phyloP scores from a whole-genome alignment of 352 stramenopile species.

The Lagenidium giganteum region DNA sequence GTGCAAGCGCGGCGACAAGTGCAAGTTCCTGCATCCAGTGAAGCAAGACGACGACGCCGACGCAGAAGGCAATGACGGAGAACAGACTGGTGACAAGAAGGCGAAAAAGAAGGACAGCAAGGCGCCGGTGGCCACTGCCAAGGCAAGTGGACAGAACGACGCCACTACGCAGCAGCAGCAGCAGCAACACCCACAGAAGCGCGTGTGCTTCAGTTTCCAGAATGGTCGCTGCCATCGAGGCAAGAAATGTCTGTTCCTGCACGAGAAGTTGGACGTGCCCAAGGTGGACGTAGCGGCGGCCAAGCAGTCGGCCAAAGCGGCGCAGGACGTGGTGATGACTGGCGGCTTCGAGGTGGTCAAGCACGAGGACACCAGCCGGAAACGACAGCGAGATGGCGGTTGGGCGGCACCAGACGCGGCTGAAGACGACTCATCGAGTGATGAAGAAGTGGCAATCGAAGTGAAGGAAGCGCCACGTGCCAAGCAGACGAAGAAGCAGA shows the following conservation, averaged over 20 bases:
- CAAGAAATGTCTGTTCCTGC: conserved; percentile 58
- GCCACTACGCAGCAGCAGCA: no score
- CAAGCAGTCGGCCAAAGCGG: conserved; percentile 9
- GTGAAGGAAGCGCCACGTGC: neutral
- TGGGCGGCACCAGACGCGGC: neutral
- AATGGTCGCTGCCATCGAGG: conserved; percentile 72
- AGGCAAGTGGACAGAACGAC: no score
- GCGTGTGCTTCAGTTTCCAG: conserved; percentile 71
- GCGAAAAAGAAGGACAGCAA: neutral
- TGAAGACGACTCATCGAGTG: conserved; percentile 5
- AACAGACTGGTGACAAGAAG: conserved; percentile 3
- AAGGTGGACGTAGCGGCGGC: neutral
- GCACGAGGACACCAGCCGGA: conserved; percentile 5
- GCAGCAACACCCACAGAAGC: conserved; percentile 8
- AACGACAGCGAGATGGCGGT: conserved; percentile 8
- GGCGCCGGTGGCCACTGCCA: neutral
- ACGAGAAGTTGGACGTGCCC: conserved; percentile 41
- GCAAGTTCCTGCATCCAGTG: conserved; percentile 60
- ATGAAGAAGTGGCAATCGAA: neutral
- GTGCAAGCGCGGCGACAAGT: conserved; percentile 67
- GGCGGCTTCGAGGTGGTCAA: conserved; percentile 18
- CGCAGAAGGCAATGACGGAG: conserved; percentile 4
- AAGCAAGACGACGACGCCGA: conserved; percentile 3
- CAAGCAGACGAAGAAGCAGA: conserved; percentile 1
- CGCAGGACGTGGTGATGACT: conserved; percentile 3